phyloP scores from a whole-genome alignment of 129 eudicot species.

The Artemisia argyi region DNA sequence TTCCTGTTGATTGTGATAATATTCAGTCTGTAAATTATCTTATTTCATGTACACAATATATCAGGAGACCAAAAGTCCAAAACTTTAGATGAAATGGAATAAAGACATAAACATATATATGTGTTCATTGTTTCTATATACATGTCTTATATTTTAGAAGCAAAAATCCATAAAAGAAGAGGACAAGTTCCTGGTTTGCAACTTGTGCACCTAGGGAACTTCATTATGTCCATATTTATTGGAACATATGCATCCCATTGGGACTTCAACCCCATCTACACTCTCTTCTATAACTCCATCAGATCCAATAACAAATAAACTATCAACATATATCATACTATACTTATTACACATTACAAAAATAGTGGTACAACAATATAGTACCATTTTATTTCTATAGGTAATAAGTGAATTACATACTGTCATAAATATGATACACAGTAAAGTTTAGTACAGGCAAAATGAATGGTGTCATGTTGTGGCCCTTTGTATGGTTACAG shows the following conservation, averaged over 20 bases:
- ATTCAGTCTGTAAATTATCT: too few relatives aligned
- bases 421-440: slow-evolving; percentile 16
- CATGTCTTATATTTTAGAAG: too few relatives aligned
- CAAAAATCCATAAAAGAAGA: slow-evolving; percentile 3
- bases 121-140: too few relatives aligned
- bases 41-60: too few relatives aligned
- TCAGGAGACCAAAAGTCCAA: too few relatives aligned
- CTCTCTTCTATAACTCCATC: slow-evolving; percentile 14
- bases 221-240: slow-evolving; percentile 16
- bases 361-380: neutral
- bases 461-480: neutral
- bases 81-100: too few relatives aligned
- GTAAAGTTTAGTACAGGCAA: slow-evolving; percentile 22
- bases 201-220: slow-evolving; percentile 23
- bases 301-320: slow-evolving; percentile 26
- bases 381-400: neutral
- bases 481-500: slow-evolving; percentile 24
- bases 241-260: slow-evolving; percentile 5
- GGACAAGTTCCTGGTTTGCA: slow-evolving; percentile 6
- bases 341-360: neutral
- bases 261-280: slow-evolving; percentile 13
- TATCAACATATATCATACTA: neutral
- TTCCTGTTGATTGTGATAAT: too few relatives aligned
- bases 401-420: neutral
- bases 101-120: too few relatives aligned